Evolutionary conservation across 331 rosid species (phyloP).

Genomic region (Ulmus americana): DNA sequence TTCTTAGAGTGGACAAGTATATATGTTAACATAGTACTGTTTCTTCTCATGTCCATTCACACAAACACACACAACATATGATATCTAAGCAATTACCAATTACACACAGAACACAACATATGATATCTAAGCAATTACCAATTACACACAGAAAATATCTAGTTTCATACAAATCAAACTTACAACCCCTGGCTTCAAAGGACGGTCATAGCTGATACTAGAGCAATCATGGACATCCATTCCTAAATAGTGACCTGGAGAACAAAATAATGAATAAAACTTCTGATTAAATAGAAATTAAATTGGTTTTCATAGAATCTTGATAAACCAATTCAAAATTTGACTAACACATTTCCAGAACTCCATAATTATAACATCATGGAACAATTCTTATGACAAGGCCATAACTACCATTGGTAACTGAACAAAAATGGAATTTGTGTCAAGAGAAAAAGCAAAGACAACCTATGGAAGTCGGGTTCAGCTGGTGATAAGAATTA

Average conservation of each 20-base stretch:
- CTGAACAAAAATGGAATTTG: slow-evolving; percentile 7
- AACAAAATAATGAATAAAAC: not conserved
- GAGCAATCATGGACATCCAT: slow-evolving; percentile 93
- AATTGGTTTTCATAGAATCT: not conserved
- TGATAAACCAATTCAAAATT: not conserved
- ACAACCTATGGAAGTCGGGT: slow-evolving; percentile 91
- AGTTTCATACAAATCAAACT: slow-evolving; percentile 39
- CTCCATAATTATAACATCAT: not conserved
- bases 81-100: too few relatives aligned
- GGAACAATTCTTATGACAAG: not conserved
- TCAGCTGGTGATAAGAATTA: slow-evolving; percentile 59
- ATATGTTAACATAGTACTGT: too few relatives aligned
- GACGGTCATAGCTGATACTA: slow-evolving; percentile 45
- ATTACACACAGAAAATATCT: not conserved
- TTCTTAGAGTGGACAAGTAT: not conserved
- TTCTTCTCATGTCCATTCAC: not conserved
- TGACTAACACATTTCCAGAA: slow-evolving; percentile 1
- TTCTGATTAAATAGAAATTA: not conserved
- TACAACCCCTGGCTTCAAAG: slow-evolving; percentile 92
- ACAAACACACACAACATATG: not conserved
- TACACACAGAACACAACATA: not conserved
- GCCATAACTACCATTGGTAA: not conserved
- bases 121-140: too few relatives aligned
- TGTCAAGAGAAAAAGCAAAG: slow-evolving; percentile 13
- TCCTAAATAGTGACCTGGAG: slow-evolving; percentile 86